Conservation (phyloP, 2,329 filamentous ascomycete genomes). For the Elsinoe ampelina region DNA sequence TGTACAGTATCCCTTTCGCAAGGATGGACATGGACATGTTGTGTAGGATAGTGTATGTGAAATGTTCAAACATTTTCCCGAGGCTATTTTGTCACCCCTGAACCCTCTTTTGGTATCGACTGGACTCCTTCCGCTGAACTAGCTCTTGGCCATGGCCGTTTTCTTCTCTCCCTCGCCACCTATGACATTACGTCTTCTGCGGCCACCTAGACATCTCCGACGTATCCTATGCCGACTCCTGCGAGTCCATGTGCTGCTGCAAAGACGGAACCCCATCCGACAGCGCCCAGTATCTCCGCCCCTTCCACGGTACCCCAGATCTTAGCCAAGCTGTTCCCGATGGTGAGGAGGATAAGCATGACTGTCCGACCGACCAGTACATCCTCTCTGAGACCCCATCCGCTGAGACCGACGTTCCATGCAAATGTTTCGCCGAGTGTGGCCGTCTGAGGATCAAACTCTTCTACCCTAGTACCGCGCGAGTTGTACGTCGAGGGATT, state of each 20-base stretch:
- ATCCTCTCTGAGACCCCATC: constrained; percentile 58
- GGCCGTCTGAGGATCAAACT: constrained; percentile 57
- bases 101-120: neutral
- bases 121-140: neutral
- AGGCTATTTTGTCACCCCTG: neutral
- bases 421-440: constrained; percentile 60
- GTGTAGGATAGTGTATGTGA: constrained; percentile 7
- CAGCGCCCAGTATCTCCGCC: constrained; percentile 60
- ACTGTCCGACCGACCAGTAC: constrained; percentile 48
- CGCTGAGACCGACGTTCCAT: constrained; percentile 51
- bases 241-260: constrained; percentile 52
- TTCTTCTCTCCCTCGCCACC: neutral
- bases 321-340: constrained; percentile 53
- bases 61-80: neutral
- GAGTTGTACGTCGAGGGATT: constrained; percentile 48
- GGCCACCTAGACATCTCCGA: constrained; percentile 30
- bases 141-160: neutral
- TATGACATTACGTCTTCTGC: too few relatives aligned
- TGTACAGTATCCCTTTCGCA: constrained; percentile 2
- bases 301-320: constrained; percentile 59
- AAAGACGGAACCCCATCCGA: constrained; percentile 67
- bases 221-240: constrained; percentile 48
- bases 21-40: neutral
- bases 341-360: constrained; percentile 36
- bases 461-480: constrained; percentile 34